A percentile compares a stretch with the other conserved stretches of the same genome.
These are phyloP conservation scores for Ophiostoma australiae DNA, from an alignment of 2,329 filamentous ascomycete genomes.

Conservation along the genomic window DNA sequence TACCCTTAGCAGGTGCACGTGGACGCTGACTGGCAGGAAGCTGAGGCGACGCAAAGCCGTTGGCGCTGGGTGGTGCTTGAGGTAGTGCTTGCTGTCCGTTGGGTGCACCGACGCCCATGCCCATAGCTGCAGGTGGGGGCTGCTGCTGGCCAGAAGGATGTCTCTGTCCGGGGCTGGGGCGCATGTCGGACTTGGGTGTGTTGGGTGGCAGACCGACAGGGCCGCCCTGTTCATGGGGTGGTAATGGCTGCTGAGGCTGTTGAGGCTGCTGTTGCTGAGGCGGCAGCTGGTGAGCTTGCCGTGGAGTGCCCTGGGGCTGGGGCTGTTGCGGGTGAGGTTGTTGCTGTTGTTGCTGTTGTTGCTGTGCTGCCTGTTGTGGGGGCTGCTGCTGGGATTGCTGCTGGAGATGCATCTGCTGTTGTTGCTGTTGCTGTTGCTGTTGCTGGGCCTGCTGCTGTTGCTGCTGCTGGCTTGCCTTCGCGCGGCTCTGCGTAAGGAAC, in stretches of 20 bases:
- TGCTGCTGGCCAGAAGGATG: constrained; percentile 39
- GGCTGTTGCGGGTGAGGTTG: constrained; percentile 30
- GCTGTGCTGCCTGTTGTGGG: constrained; percentile 29
- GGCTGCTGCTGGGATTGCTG: constrained; percentile 36
- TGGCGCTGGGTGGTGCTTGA: constrained; percentile 38
- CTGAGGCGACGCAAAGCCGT: constrained; percentile 40
- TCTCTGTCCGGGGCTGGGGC: constrained; percentile 32
- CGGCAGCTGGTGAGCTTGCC: constrained; percentile 20
- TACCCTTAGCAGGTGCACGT: constrained; percentile 17
- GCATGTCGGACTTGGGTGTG: constrained; percentile 43
- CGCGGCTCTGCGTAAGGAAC: constrained; percentile 53
- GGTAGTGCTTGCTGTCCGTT: constrained; percentile 37
- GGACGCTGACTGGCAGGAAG: not conserved
- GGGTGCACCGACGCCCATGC: constrained; percentile 35
- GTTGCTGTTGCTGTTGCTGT: constrained; percentile 45
- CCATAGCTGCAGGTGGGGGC: constrained; percentile 34
- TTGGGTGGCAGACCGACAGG: constrained; percentile 36
- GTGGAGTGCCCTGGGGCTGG: constrained; percentile 22
- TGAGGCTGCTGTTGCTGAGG: constrained; percentile 19
- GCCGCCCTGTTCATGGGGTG: constrained; percentile 16
- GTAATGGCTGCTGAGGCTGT: constrained; percentile 5
- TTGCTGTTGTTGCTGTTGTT: constrained; percentile 40
- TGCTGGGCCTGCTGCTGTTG: constrained; percentile 25
- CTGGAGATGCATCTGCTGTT: constrained; percentile 37
- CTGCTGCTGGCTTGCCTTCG: constrained; percentile 50